A percentile compares a stretch with the other conserved stretches of the same genome.
These are phyloP conservation scores for Russula sp. DNA, from an alignment of 768 basidiomycete genomes.

Conservation along the genomic window DNA sequence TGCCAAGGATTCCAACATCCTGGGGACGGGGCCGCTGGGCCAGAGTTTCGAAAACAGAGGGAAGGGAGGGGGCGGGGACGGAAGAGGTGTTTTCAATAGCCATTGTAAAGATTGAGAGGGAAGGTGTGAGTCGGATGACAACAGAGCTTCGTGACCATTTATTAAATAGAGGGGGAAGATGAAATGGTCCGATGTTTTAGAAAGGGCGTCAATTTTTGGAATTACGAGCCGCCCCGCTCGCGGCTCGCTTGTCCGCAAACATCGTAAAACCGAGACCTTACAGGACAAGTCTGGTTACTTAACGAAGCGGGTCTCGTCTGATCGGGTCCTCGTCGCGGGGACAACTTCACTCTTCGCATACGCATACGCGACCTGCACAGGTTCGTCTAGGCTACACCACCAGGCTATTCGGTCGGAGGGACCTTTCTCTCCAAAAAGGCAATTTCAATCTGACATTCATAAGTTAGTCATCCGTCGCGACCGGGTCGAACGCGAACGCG, in stretches of 20 bases:
- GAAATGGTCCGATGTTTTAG: conserved; percentile 32
- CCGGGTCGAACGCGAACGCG: conserved; percentile 27
- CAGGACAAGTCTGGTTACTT: conserved; percentile 15
- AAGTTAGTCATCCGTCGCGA: too few species aligned
- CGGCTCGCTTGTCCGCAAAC: not conserved
- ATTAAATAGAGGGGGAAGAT: conserved; percentile 18
- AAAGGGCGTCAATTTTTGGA: conserved; percentile 15
- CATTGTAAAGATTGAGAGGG: conserved; percentile 23
- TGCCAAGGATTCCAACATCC: conserved; percentile 31
- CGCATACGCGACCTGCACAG: not conserved
- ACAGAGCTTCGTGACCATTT: not conserved
- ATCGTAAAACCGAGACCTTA: conserved; percentile 22
- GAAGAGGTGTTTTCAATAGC: conserved; percentile 27
- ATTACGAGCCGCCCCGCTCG: not conserved
- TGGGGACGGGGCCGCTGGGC: conserved; percentile 29
- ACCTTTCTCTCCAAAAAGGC: not conserved
- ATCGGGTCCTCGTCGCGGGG: too few species aligned
- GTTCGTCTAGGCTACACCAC: not conserved
- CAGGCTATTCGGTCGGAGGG: not conserved
- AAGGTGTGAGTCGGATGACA: not conserved
- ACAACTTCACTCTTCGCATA: too few species aligned
- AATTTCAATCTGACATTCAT: not conserved
- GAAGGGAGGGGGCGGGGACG: not conserved
- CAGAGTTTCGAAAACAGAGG: conserved; percentile 28
- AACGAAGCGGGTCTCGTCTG: conserved; percentile 17